Evolutionary conservation across 1,284 basidiomycete species (phyloP).

Genomic region (Ustilago crameri): DNA sequence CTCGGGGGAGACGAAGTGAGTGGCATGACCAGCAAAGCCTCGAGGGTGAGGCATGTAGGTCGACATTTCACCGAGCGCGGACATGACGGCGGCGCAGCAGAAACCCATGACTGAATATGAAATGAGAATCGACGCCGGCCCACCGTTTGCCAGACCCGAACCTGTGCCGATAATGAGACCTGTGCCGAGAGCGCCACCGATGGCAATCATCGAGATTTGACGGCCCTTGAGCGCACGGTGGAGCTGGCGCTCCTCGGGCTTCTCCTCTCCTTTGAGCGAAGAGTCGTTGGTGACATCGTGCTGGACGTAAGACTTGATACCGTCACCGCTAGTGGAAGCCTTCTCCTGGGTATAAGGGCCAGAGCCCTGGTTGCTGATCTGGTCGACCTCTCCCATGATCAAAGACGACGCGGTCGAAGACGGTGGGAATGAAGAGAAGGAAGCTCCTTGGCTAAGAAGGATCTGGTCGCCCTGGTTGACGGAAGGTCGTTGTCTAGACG

Average conservation of each 20-base stretch:
- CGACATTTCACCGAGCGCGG: conserved; percentile 69
- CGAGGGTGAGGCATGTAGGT: conserved; percentile 69
- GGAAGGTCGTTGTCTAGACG: too few species aligned
- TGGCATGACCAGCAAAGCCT: conserved; percentile 69
- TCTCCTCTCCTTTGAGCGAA: conserved; percentile 11
- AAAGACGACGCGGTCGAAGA: too few species aligned
- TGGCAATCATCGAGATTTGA: conserved; percentile 75
- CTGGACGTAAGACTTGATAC: conserved; percentile 32
- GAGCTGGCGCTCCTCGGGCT: conserved; percentile 49
- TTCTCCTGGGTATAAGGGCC: conserved; percentile 34
- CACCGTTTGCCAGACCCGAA: conserved; percentile 69
- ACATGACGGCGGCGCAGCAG: conserved; percentile 53
- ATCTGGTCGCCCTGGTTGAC: too few species aligned
- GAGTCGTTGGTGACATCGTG: conserved; percentile 17
- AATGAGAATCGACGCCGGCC: conserved; percentile 70
- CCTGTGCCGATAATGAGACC: conserved; percentile 80
- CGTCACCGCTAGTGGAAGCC: conserved; percentile 16
- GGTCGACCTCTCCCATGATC: conserved; percentile 17
- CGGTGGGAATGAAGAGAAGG: neutral
- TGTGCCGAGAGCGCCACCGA: conserved; percentile 69
- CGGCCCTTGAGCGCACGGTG: conserved; percentile 71
- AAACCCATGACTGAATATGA: conserved; percentile 68
- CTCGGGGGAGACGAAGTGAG: conserved; percentile 70
- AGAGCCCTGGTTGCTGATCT: conserved; percentile 9
- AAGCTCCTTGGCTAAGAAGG: too few species aligned